These are phyloP conservation scores for Exophiala aquamarina DNA, from an alignment of 2,329 filamentous ascomycete species.

Conservation along the genomic window DNA sequence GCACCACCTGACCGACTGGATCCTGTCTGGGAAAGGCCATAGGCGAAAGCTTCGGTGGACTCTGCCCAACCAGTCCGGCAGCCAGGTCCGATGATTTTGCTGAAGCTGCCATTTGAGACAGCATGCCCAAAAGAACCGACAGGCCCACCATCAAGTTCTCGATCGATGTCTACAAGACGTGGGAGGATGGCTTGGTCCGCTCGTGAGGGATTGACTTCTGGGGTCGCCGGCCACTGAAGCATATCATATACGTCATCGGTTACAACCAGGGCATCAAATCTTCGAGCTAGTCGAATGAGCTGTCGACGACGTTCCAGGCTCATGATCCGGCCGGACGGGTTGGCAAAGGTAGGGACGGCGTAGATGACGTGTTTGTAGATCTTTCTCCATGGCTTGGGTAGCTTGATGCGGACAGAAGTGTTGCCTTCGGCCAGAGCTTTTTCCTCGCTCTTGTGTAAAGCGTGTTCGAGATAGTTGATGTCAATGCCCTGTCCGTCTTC, in stretches of 20 bases:
- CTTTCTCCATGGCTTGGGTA: conserved; percentile 63
- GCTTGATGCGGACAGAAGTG: conserved; percentile 55
- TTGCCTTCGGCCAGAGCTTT: conserved; percentile 40
- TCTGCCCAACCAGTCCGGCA: conserved; percentile 87
- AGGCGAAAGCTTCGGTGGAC: conserved; percentile 61
- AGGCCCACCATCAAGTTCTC: conserved; percentile 61
- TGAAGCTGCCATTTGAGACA: conserved; percentile 85
- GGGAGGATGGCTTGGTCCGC: conserved; percentile 56
- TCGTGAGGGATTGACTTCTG: conserved; percentile 19
- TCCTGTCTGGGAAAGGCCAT: conserved; percentile 60
- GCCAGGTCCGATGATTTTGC: conserved; percentile 81
- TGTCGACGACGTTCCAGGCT: conserved; percentile 63
- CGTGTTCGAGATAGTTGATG: conserved; percentile 57
- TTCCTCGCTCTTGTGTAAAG: conserved; percentile 52
- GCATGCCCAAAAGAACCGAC: conserved; percentile 72
- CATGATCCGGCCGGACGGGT: conserved; percentile 85
- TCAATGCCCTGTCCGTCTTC: conserved; percentile 80
- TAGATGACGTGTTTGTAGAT: conserved; percentile 88
- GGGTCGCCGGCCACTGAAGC: conserved; percentile 68
- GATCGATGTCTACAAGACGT: conserved; percentile 76
- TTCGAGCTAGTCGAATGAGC: conserved; percentile 74
- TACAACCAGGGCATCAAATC: conserved; percentile 78
- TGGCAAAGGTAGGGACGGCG: conserved; percentile 82
- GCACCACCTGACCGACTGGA: conserved; percentile 60
- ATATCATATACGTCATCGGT: conserved; percentile 95